Evolutionary conservation across 2,329 filamentous ascomycete species (phyloP).

Genomic region (Sporothrix dimorphospora): DNA sequence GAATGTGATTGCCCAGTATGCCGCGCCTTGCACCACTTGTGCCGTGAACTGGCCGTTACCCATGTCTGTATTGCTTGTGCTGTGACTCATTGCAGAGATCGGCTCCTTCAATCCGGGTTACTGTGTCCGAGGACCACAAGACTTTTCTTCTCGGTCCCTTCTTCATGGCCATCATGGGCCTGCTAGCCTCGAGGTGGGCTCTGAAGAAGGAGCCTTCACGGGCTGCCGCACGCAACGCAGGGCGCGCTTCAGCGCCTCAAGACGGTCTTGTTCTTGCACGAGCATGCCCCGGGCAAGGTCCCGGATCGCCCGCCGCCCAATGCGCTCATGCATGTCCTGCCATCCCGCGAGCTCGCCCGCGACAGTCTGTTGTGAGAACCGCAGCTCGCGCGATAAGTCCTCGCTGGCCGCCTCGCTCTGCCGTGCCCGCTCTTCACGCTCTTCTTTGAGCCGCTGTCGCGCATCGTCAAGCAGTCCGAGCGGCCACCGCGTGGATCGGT

Average conservation of each 20-base stretch:
- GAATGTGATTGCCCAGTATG: constrained; percentile 3
- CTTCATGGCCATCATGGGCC: not conserved
- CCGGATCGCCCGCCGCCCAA: constrained; percentile 73
- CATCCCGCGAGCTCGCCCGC: constrained; percentile 90
- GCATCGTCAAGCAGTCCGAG: constrained; percentile 85
- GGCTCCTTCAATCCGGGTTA: not conserved
- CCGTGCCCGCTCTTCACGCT: constrained; percentile 78
- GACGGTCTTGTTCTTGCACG: constrained; percentile 74
- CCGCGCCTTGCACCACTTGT: not conserved
- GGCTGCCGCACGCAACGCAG: constrained; percentile 61
- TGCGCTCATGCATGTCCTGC: constrained; percentile 84
- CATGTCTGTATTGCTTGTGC: not conserved
- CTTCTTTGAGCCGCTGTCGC: constrained; percentile 76
- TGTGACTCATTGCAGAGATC: not conserved
- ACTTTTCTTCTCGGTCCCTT: not conserved
- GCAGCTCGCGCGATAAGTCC: constrained; percentile 76
- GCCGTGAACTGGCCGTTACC: not conserved
- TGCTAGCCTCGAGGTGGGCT: not conserved
- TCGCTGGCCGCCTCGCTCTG: constrained; percentile 71
- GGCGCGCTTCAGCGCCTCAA: constrained; percentile 80
- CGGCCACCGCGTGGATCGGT: constrained; percentile 77
- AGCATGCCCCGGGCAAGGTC: constrained; percentile 79
- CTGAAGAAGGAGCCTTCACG: not conserved
- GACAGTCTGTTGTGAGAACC: constrained; percentile 92
- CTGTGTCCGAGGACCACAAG: not conserved